A percentile compares a stretch with the other conserved stretches of the same genome.
phyloP scores from a whole-genome alignment of 148 eudicot genomes.

The Nepenthes gracilis region DNA sequence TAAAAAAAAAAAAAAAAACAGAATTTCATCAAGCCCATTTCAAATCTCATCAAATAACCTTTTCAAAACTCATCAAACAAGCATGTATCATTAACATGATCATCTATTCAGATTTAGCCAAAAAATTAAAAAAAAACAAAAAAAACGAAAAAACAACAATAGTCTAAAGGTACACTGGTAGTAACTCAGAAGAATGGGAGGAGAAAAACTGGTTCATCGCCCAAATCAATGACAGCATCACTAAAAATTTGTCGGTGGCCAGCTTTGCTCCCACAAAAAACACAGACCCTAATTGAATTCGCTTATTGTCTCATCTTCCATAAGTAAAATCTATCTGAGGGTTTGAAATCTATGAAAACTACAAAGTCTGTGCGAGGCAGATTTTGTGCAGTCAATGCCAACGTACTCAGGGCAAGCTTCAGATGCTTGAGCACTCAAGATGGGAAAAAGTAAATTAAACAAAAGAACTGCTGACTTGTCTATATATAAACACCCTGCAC shows the following conservation, averaged over 20 bases:
- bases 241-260: slow-evolving; percentile 75
- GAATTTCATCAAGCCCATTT: too few relatives aligned
- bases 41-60: too few relatives aligned
- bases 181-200: not conserved
- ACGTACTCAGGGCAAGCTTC: too few relatives aligned
- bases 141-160: not conserved
- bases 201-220: slow-evolving; percentile 60
- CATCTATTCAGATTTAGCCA: not conserved
- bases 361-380: too few relatives aligned
- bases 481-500: too few relatives aligned
- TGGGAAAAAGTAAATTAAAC: too few relatives aligned
- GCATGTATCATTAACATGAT: not conserved
- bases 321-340: too few relatives aligned
- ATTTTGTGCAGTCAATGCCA: too few relatives aligned
- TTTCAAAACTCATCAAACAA: slow-evolving; percentile 4
- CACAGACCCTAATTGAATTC: slow-evolving; percentile 75
- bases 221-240: slow-evolving; percentile 84
- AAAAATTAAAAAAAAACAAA: not conserved
- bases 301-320: slow-evolving; percentile 20
- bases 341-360: too few relatives aligned
- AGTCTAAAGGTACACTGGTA: too few relatives aligned
- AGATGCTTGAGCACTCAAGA: too few relatives aligned
- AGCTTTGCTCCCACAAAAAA: slow-evolving; percentile 86
- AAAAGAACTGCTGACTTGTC: too few relatives aligned
- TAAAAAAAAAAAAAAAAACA: not conserved